A percentile compares a stretch with the other conserved stretches of the same genome.
These are phyloP conservation scores for Aspergillus floridensis DNA, from an alignment of 2,329 filamentous ascomycete species.

Conservation along the genomic window DNA sequence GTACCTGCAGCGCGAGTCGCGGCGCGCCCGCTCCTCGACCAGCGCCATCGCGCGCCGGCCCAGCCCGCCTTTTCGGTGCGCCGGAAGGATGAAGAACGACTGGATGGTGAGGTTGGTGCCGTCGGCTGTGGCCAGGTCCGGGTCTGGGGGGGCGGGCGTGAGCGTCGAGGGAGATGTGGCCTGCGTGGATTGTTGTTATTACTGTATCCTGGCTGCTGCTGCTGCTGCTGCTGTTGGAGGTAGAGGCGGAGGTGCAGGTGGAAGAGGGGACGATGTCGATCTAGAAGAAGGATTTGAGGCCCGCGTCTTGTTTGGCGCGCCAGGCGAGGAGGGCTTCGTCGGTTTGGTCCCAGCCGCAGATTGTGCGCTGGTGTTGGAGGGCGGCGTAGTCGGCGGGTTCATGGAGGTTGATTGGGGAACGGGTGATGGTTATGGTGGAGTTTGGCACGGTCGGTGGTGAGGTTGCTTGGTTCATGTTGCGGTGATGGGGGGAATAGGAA, in stretches of 20 bases:
- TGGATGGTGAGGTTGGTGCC: slow-evolving; percentile 21
- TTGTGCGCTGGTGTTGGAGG: slow-evolving; percentile 15
- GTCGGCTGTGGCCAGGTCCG: slow-evolving; percentile 14
- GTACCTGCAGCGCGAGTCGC: slow-evolving; percentile 13
- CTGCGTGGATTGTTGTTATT: slow-evolving; percentile 13
- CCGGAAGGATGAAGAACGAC: slow-evolving; percentile 26
- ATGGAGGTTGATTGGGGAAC: slow-evolving; percentile 18
- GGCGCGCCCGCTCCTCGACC: slow-evolving; percentile 19
- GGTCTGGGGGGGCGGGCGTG: slow-evolving; percentile 13
- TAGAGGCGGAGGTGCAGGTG: background rate
- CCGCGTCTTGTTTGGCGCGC: slow-evolving; percentile 10
- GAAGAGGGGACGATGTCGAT: slow-evolving; percentile 6
- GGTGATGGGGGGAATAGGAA: too few relatives aligned
- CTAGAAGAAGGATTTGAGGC: slow-evolving; percentile 21
- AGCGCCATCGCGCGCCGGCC: slow-evolving; percentile 20
- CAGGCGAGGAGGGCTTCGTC: slow-evolving; percentile 9
- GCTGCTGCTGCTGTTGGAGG: background rate
- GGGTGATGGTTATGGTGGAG: slow-evolving; percentile 57
- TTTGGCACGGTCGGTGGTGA: slow-evolving; percentile 54
- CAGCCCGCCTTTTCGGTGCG: slow-evolving; percentile 19
- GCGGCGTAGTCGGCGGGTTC: slow-evolving; percentile 11
- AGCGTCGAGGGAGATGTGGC: slow-evolving; percentile 31
- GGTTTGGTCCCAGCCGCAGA: slow-evolving; percentile 18
- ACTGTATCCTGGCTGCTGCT: background rate
- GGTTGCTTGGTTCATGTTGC: too few relatives aligned